Conservation (phyloP, 1,284 basidiomycete species). For the Rhodotorula sp. region DNA sequence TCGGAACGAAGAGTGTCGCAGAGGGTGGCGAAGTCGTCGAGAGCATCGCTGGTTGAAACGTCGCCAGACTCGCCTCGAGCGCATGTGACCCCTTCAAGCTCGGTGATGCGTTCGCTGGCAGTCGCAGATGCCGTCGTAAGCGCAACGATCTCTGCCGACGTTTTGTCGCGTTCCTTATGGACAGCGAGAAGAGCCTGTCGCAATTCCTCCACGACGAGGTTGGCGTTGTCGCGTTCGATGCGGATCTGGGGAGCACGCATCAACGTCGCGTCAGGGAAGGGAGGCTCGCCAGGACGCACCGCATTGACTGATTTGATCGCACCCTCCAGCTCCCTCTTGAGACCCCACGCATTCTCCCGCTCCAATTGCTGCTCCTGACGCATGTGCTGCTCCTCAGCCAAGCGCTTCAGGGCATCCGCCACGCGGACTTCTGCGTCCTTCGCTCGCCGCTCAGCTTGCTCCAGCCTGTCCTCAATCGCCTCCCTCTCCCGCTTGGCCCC, state of each 20-base stretch:
- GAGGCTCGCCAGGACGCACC: background rate
- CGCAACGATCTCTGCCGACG: slow-evolving; percentile 2
- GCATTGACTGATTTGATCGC: background rate
- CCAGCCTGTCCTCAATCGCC: slow-evolving; percentile 9
- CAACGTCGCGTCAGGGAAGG: background rate
- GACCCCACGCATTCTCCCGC: slow-evolving; percentile 12
- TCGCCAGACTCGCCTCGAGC: background rate
- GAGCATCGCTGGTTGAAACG: background rate
- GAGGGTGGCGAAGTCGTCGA: slow-evolving; percentile 15
- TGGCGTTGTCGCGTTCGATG: slow-evolving; percentile 1
- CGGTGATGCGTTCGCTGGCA: background rate
- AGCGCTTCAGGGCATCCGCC: background rate
- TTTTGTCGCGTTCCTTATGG: slow-evolving; percentile 9
- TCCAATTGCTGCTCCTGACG: slow-evolving; percentile 1
- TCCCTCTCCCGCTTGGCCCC: slow-evolving; percentile 7
- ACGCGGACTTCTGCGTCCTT: background rate
- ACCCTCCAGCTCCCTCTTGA: slow-evolving; percentile 11
- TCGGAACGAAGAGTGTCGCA: slow-evolving; percentile 20
- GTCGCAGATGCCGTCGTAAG: background rate
- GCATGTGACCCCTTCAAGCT: slow-evolving; percentile 8
- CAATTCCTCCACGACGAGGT: slow-evolving; percentile 6
- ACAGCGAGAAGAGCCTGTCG: slow-evolving; percentile 1
- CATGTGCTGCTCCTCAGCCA: background rate
- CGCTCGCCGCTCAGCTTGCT: slow-evolving; percentile 7
- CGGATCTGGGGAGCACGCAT: slow-evolving; percentile 3